Evolutionary conservation across 495 filamentous ascomycete species (phyloP).

Genomic region (Penicillium canescens): DNA sequence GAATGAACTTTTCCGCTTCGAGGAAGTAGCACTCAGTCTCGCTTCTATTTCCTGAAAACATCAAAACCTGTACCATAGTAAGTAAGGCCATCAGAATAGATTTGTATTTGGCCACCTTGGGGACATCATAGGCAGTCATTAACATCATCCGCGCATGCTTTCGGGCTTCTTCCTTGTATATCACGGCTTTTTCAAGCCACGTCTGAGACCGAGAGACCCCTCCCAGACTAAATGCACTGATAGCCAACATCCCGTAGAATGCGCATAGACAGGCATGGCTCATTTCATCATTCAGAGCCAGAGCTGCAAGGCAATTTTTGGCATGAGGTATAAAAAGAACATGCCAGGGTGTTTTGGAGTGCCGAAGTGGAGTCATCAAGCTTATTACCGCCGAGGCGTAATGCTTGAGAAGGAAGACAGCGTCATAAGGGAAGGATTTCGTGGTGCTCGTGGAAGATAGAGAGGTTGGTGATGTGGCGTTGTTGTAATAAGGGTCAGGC

Average conservation of each 20-base stretch:
- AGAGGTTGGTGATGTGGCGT: not conserved
- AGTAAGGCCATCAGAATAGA: slow-evolving; percentile 29
- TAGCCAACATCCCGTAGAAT: slow-evolving; percentile 23
- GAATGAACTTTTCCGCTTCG: slow-evolving; percentile 28
- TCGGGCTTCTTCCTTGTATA: slow-evolving; percentile 18
- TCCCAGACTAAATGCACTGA: slow-evolving; percentile 24
- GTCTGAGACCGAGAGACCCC: slow-evolving; percentile 16
- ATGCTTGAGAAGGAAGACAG: slow-evolving; percentile 23
- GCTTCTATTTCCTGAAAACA: slow-evolving; percentile 18
- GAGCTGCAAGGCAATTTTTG: slow-evolving; percentile 23
- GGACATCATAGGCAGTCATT: slow-evolving; percentile 17
- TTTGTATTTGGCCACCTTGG: slow-evolving; percentile 29
- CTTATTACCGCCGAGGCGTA: slow-evolving; percentile 21
- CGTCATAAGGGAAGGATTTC: slow-evolving; percentile 16
- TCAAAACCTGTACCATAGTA: slow-evolving; percentile 22
- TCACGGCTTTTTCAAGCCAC: slow-evolving; percentile 18
- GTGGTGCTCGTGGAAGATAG: slow-evolving; percentile 3
- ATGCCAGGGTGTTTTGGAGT: slow-evolving; percentile 27
- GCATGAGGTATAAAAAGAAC: slow-evolving; percentile 24
- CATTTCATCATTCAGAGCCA: slow-evolving; percentile 20
- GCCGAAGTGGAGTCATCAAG: slow-evolving; percentile 20
- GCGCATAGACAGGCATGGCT: slow-evolving; percentile 20
- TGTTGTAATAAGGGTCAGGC: slow-evolving; percentile 1
- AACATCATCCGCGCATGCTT: slow-evolving; percentile 17
- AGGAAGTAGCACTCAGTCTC: slow-evolving; percentile 21